Percentiles rank a stretch among this genome's conserved stretches.
These are phyloP conservation scores for Nidularia pulvinata DNA, from an alignment of 768 basidiomycete genomes.

Conservation along the genomic window DNA sequence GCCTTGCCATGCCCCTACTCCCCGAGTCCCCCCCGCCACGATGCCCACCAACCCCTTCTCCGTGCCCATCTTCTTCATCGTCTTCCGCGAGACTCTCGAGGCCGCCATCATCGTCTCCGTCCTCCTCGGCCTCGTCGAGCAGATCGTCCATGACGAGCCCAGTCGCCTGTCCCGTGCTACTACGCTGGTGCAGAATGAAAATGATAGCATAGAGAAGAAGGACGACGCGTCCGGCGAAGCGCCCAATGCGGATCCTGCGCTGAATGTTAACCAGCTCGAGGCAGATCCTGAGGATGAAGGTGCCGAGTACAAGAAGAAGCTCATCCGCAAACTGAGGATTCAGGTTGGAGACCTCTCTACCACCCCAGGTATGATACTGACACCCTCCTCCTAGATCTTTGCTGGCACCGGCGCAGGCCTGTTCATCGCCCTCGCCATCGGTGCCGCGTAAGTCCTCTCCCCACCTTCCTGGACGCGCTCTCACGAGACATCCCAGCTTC, in stretches of 20 bases:
- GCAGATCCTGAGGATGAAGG: conserved; percentile 20
- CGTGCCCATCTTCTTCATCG: conserved; percentile 94
- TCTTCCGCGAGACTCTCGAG: conserved; percentile 94
- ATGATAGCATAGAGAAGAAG: conserved; percentile 16
- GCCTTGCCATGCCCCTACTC: conserved; percentile 7
- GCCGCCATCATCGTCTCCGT: conserved; percentile 92
- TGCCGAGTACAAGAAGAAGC: conserved; percentile 28
- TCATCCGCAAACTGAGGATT: conserved; percentile 69
- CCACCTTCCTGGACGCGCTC: neutral
- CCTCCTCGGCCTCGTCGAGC: conserved; percentile 89
- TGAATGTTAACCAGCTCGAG: too few relatives aligned
- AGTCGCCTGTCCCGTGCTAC: conserved; percentile 9
- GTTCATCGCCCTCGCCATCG: conserved; percentile 79
- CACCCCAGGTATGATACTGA: neutral
- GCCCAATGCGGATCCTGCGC: too few relatives aligned
- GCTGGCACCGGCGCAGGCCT: conserved; percentile 75
- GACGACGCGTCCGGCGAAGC: conserved; percentile 20
- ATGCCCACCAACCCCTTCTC: conserved; percentile 84
- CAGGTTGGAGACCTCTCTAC: conserved; percentile 37
- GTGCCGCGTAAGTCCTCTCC: conserved; percentile 58
- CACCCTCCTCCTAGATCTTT: conserved; percentile 57
- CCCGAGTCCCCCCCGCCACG: conserved; percentile 7
- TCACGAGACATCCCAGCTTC: conserved; percentile 39
- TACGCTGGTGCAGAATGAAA: conserved; percentile 1
- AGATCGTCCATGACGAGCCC: conserved; percentile 55